These are phyloP conservation scores for Leccinum aurantiacum DNA, from an alignment of 768 basidiomycete genomes.

Conservation along the genomic window DNA sequence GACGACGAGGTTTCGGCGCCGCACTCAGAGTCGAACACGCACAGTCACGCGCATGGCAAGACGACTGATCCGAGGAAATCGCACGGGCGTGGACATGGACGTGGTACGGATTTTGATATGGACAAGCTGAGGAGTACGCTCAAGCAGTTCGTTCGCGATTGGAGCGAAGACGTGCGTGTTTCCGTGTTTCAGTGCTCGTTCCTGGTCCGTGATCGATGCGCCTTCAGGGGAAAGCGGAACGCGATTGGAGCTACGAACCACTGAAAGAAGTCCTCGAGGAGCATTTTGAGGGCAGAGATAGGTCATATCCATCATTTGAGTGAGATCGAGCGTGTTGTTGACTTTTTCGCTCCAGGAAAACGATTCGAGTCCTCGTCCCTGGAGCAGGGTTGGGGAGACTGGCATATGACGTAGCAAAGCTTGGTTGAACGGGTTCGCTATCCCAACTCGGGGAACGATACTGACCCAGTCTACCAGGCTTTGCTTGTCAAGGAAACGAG, in stretches of 20 bases:
- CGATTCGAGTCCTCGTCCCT: conserved; percentile 79
- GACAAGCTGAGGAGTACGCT: conserved; percentile 91
- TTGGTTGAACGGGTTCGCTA: conserved; percentile 49
- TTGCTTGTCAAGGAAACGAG: conserved; percentile 91
- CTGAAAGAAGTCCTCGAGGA: conserved; percentile 72
- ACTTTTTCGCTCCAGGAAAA: conserved; percentile 35
- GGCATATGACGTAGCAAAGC: conserved; percentile 81
- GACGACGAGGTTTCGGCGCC: not conserved
- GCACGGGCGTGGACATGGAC: not conserved
- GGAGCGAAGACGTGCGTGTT: conserved; percentile 73
- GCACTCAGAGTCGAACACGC: conserved; percentile 27
- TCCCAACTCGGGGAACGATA: not conserved
- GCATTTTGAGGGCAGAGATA: conserved; percentile 55
- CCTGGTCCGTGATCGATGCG: not conserved
- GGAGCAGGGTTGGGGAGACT: conserved; percentile 88
- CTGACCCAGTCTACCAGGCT: conserved; percentile 51
- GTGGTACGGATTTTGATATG: conserved; percentile 67
- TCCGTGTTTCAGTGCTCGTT: not conserved
- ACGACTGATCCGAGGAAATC: conserved; percentile 14
- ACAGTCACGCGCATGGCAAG: conserved; percentile 21
- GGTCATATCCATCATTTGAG: conserved; percentile 33
- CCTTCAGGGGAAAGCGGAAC: conserved; percentile 67
- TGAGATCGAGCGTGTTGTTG: not conserved
- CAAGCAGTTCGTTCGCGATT: conserved; percentile 92
- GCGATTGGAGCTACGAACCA: conserved; percentile 77